Percentiles rank a stretch among this genome's conserved stretches.
These are phyloP conservation scores for Pelargonium nanum DNA, from an alignment of 345 rosid genomes.

Conservation along the genomic window DNA sequence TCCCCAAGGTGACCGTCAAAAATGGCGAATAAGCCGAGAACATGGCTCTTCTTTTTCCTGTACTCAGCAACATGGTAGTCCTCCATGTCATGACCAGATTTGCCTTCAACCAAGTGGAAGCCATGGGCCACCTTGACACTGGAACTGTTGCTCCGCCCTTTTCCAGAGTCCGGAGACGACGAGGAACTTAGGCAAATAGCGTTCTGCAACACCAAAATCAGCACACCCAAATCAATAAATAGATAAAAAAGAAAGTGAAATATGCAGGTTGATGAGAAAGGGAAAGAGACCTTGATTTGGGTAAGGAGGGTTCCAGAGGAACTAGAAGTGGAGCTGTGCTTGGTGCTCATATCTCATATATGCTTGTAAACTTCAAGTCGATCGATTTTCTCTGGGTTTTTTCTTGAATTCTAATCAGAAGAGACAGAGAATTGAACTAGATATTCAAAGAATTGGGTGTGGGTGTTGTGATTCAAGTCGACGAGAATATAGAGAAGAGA, in stretches of 20 bases:
- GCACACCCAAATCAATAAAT: not conserved
- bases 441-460: too few species aligned
- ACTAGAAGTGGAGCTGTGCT: conserved; percentile 3
- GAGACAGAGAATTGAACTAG: too few species aligned
- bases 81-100: conserved; percentile 58
- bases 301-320: conserved; percentile 14
- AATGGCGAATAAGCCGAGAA: conserved; percentile 47
- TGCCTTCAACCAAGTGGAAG: conserved; percentile 47
- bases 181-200: conserved; percentile 26
- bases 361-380: too few species aligned
- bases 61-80: conserved; percentile 53
- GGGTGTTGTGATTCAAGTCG: too few species aligned
- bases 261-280: not conserved
- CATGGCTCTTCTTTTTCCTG: conserved; percentile 31
- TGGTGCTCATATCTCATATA: not conserved
- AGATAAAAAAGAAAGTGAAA: not conserved
- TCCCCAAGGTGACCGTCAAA: conserved; percentile 55
- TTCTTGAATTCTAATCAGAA: too few species aligned
- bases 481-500: too few species aligned
- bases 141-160: conserved; percentile 36
- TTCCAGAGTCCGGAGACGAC: conserved; percentile 23
- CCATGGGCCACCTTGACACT: conserved; percentile 33
- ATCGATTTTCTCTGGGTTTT: too few species aligned
- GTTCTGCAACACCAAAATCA: conserved; percentile 13
- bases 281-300: conserved; percentile 30